These are phyloP conservation scores for Eragrostis nindensis DNA, from an alignment of 176 grass and related monocot species.

Conservation along the genomic window DNA sequence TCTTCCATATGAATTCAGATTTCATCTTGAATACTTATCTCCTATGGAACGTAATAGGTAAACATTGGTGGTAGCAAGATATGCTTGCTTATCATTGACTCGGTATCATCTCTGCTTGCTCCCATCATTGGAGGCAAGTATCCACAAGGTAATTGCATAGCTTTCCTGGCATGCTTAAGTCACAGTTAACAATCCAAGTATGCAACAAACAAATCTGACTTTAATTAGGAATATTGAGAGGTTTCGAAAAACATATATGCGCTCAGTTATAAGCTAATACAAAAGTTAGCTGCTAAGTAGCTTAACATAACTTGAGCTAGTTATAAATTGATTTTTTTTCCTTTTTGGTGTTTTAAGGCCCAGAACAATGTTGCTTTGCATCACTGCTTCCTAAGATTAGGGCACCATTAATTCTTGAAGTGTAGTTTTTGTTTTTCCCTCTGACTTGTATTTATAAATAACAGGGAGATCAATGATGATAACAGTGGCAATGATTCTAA, in stretches of 20 bases:
- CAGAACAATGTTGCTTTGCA: not conserved
- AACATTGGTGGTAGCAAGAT: conserved; percentile 52
- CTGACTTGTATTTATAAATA: conserved; percentile 25
- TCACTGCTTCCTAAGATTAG: conserved; percentile 22
- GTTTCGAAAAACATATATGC: conserved; percentile 8
- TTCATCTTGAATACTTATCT: conserved; percentile 16
- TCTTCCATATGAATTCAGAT: not conserved
- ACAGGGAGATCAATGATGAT: conserved; percentile 77
- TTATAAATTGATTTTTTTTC: not conserved
- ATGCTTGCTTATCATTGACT: conserved; percentile 89
- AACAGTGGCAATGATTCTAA: conserved; percentile 60
- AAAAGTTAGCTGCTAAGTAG: conserved; percentile 1
- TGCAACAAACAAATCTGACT: not conserved
- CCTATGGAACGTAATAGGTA: conserved; percentile 51
- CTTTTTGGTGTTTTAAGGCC: not conserved
- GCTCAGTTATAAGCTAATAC: not conserved
- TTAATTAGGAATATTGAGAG: not conserved
- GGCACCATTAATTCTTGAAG: not conserved
- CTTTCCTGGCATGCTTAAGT: not conserved
- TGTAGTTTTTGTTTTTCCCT: not conserved
- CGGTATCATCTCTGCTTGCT: conserved; percentile 77
- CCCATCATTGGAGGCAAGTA: conserved; percentile 80
- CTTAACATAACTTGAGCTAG: not conserved
- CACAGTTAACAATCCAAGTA: conserved; percentile 9
- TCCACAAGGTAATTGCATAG: conserved; percentile 71